Evolutionary conservation across 2,329 filamentous ascomycete species (phyloP).

Genomic region (Hypoxylon rubiginosum): DNA sequence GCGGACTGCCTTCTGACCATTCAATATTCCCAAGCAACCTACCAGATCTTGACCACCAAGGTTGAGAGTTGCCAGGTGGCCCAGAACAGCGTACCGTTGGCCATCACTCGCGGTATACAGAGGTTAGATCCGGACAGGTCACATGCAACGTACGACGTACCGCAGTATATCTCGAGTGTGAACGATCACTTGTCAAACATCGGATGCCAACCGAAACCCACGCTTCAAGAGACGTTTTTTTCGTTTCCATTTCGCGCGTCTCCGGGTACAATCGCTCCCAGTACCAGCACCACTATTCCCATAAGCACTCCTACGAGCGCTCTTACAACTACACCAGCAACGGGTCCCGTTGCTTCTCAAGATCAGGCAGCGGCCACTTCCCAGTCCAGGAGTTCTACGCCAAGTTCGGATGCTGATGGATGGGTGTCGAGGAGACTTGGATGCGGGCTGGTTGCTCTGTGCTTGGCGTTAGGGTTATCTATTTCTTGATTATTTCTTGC

Average conservation of each 20-base stretch:
- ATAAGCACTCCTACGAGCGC: too few species aligned
- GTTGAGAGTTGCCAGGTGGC: neutral
- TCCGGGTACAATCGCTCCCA: neutral
- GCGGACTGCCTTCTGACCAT: neutral
- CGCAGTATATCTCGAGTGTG: neutral
- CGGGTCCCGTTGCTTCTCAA: neutral
- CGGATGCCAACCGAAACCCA: neutral
- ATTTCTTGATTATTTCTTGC: neutral
- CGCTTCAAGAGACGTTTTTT: neutral
- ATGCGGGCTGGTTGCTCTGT: neutral
- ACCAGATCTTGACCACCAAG: neutral
- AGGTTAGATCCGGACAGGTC: neutral
- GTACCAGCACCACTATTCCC: too few species aligned
- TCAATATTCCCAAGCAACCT: neutral
- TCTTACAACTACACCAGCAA: neutral
- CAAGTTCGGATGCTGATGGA: neutral
- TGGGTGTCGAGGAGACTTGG: neutral
- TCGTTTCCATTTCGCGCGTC: neutral
- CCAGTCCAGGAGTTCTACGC: neutral
- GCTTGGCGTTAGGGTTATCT: neutral
- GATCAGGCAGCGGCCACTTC: neutral
- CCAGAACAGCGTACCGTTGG: neutral
- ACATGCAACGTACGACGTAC: neutral
- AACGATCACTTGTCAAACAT: neutral
- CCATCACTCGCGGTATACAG: neutral